Conservation (phyloP, 2,329 filamentous ascomycete species). For the Aspergillus tanneri region DNA sequence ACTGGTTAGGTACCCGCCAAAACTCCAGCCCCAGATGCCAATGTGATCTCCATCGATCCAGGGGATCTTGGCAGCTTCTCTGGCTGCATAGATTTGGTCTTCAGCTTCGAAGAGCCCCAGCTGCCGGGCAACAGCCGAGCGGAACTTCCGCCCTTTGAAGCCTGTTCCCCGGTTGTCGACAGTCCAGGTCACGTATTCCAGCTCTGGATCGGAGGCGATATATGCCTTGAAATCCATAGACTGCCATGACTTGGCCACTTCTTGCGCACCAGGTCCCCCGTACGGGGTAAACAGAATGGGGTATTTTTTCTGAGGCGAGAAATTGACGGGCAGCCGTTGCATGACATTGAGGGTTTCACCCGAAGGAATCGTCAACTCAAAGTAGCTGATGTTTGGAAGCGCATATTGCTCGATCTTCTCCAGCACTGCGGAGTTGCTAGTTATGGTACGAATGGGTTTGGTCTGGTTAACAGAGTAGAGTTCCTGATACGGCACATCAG, state of each 20-base stretch:
- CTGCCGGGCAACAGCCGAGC: conserved; percentile 56
- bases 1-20: conserved; percentile 64
- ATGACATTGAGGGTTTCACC: conserved; percentile 64
- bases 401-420: conserved; percentile 59
- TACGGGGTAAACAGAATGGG: conserved; percentile 67
- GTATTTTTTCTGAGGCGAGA: conserved; percentile 62
- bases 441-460: conserved; percentile 57
- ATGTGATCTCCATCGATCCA: conserved; percentile 61
- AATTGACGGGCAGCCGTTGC: conserved; percentile 64
- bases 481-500: conserved; percentile 68
- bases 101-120: conserved; percentile 63
- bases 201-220: conserved; percentile 65
- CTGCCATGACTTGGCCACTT: conserved; percentile 58
- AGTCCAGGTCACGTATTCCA: conserved; percentile 66
- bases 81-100: conserved; percentile 68
- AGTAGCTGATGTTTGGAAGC: conserved; percentile 64
- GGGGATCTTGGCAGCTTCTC: conserved; percentile 50
- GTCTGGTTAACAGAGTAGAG: conserved; percentile 59
- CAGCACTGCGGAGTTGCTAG: conserved; percentile 59
- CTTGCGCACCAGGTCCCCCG: conserved; percentile 64
- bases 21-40: conserved; percentile 69
- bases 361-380: conserved; percentile 61
- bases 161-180: conserved; percentile 69
- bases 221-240: conserved; percentile 61
- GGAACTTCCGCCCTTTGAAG: conserved; percentile 63